A percentile compares a stretch with the other conserved stretches of the same genome.
Evolutionary conservation across 1,284 basidiomycete genomes (phyloP).

Genomic region (Thecaphora frezii): DNA sequence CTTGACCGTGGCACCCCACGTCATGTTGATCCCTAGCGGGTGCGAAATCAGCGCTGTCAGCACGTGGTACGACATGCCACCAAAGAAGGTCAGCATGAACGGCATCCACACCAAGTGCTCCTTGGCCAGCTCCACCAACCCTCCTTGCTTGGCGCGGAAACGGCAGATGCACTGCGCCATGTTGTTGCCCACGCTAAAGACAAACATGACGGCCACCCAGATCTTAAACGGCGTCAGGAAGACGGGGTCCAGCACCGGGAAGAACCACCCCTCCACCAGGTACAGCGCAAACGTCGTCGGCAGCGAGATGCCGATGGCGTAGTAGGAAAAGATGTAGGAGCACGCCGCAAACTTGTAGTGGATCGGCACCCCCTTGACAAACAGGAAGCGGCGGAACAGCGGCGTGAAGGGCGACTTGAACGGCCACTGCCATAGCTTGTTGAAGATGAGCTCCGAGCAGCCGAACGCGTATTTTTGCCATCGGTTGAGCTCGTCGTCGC

Average conservation of each 20-base stretch:
- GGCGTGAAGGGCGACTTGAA: slow-evolving; percentile 73
- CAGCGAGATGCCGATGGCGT: slow-evolving; percentile 73
- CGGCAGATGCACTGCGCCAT: slow-evolving; percentile 71
- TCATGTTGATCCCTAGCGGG: slow-evolving; percentile 79
- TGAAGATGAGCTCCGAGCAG: slow-evolving; percentile 59
- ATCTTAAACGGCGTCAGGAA: slow-evolving; percentile 66
- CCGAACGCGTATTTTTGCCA: slow-evolving; percentile 88
- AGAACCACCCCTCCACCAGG: slow-evolving; percentile 70
- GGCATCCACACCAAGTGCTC: slow-evolving; percentile 77
- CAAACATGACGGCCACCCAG: slow-evolving; percentile 73
- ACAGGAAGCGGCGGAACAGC: slow-evolving; percentile 75
- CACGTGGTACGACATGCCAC: slow-evolving; percentile 60
- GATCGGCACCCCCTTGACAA: slow-evolving; percentile 64
- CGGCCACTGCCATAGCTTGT: slow-evolving; percentile 69
- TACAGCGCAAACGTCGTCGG: slow-evolving; percentile 72
- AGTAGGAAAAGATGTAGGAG: slow-evolving; percentile 75
- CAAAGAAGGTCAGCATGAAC: slow-evolving; percentile 61
- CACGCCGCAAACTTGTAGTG: slow-evolving; percentile 75
- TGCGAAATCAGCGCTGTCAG: slow-evolving; percentile 75
- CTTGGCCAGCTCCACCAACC: slow-evolving; percentile 64
- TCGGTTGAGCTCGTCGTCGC: slow-evolving; percentile 76
- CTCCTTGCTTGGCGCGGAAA: slow-evolving; percentile 72
- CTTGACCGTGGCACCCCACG: slow-evolving; percentile 64
- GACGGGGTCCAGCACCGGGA: slow-evolving; percentile 70
- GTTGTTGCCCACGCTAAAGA: slow-evolving; percentile 75